phyloP scores from a whole-genome alignment of 768 basidiomycete species.

The Lactarius quietus region DNA sequence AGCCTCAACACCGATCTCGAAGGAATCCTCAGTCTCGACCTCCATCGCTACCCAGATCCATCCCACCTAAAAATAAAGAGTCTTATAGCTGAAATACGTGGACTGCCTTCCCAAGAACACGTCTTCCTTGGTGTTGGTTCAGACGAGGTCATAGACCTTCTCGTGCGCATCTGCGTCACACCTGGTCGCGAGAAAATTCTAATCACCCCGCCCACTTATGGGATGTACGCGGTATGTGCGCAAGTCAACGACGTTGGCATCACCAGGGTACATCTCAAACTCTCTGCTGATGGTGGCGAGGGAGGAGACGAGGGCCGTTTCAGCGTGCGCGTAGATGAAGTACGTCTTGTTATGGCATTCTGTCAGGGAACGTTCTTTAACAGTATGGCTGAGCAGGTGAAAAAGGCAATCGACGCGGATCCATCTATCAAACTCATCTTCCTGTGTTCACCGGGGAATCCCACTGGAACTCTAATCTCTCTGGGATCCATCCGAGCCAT shows the following conservation, averaged over 20 bases:
- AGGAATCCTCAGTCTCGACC: constrained; percentile 44
- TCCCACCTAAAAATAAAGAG: constrained; percentile 76
- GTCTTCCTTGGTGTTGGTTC: constrained; percentile 96
- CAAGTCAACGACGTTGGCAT: constrained; percentile 91
- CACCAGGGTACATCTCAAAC: constrained; percentile 69
- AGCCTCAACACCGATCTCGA: constrained; percentile 34
- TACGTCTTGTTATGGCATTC: constrained; percentile 34
- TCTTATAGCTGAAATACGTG: constrained; percentile 69
- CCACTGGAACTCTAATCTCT: constrained; percentile 84
- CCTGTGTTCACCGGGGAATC: constrained; percentile 96
- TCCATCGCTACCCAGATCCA: constrained; percentile 95
- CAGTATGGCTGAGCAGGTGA: constrained; percentile 50
- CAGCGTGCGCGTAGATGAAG: constrained; percentile 69
- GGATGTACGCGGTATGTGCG: constrained; percentile 95
- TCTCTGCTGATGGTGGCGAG: constrained; percentile 58
- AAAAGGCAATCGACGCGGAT: constrained; percentile 61
- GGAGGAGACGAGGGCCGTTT: constrained; percentile 72
- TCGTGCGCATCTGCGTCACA: constrained; percentile 84
- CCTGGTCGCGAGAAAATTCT: constrained; percentile 79
- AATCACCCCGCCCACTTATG: constrained; percentile 93
- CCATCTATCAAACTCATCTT: constrained; percentile 87
- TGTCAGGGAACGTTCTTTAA: not conserved
- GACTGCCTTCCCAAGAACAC: constrained; percentile 53
- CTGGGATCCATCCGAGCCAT: constrained; percentile 63
- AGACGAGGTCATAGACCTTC: constrained; percentile 93